Evolutionary conservation across 495 filamentous ascomycete genomes (phyloP).

Genomic region (Talaromyces ruber): DNA sequence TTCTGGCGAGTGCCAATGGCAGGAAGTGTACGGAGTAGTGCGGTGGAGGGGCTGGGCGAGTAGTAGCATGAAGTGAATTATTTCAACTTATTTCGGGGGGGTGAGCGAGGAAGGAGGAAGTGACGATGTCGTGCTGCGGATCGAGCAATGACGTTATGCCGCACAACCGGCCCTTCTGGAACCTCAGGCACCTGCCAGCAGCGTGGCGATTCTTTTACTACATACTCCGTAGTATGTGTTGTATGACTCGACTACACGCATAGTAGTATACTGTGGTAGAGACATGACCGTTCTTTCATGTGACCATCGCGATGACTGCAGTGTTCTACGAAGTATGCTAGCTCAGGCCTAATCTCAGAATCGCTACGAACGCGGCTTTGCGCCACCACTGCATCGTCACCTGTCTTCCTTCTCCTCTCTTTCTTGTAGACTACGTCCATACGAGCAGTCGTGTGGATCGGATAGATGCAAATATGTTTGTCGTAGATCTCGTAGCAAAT

Average conservation of each 20-base stretch:
- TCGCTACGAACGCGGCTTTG: neutral
- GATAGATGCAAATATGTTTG: neutral
- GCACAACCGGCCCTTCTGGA: conserved; percentile 5
- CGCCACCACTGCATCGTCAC: neutral
- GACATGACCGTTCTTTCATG: too few species aligned
- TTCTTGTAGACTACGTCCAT: neutral
- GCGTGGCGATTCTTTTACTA: neutral
- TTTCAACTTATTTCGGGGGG: too few species aligned
- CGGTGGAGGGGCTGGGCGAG: neutral
- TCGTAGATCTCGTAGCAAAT: neutral
- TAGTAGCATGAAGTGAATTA: neutral
- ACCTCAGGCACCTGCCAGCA: neutral
- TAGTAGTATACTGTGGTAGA: too few species aligned
- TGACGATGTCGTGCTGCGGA: neutral
- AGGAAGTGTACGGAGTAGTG: too few species aligned
- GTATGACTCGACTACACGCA: too few species aligned
- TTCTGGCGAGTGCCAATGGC: neutral
- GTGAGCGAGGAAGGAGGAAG: conserved; percentile 10
- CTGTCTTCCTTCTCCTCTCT: neutral
- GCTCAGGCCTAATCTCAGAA: neutral
- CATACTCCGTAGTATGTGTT: too few species aligned
- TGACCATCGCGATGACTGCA: neutral
- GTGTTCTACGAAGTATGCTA: neutral
- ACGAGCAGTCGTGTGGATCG: neutral
- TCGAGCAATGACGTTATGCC: conserved; percentile 22